Evolutionary conservation across 495 filamentous ascomycete species (phyloP).

Genomic region (Aspergillus homomorphus): DNA sequence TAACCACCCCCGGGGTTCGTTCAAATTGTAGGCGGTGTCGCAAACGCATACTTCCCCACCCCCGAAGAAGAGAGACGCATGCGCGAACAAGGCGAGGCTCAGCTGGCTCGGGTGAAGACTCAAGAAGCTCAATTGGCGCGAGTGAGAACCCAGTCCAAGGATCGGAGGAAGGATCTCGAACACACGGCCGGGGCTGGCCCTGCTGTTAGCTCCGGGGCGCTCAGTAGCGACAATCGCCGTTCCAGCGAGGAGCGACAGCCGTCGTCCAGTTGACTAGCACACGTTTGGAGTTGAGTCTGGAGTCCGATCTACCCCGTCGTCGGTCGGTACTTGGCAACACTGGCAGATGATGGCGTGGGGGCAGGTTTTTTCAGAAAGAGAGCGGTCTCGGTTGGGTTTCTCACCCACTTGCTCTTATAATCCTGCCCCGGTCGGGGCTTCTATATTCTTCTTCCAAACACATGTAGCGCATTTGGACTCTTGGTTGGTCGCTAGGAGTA

Average conservation of each 20-base stretch:
- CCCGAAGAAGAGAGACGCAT: conserved; percentile 37
- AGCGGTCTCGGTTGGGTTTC: background rate
- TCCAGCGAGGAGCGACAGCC: background rate
- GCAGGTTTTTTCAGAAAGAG: background rate
- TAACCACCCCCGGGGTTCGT: background rate
- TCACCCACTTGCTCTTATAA: background rate
- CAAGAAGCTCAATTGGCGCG: conserved; percentile 36
- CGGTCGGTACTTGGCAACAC: background rate
- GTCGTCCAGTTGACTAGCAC: conserved; percentile 6
- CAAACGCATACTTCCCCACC: conserved; percentile 43
- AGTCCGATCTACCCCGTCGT: background rate
- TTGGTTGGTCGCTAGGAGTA: background rate
- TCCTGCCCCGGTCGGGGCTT: background rate
- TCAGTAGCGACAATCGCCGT: background rate
- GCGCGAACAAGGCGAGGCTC: conserved; percentile 34
- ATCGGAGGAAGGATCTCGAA: conserved; percentile 39
- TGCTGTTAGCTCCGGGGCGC: background rate
- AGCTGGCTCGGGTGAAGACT: conserved; percentile 36
- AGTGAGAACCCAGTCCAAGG: conserved; percentile 34
- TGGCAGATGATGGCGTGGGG: background rate
- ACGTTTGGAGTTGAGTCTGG: conserved; percentile 6
- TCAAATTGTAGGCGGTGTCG: conserved; percentile 35
- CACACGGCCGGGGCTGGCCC: conserved; percentile 21
- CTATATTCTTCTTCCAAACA: background rate
- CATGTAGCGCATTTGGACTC: background rate